phyloP scores from a whole-genome alignment of 106 monocot species.

The Ottelia alismoides region DNA sequence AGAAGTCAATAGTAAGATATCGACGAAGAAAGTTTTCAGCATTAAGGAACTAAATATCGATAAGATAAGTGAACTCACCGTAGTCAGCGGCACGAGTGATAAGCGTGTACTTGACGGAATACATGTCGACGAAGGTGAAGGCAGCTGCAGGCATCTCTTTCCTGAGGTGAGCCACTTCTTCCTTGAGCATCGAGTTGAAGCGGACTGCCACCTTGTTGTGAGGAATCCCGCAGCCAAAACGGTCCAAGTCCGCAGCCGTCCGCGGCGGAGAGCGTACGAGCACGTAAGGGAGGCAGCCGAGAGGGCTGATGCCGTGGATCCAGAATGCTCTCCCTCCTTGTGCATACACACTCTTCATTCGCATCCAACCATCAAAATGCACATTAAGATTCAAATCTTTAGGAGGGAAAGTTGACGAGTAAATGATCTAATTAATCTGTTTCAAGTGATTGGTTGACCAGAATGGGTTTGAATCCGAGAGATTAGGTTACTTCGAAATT shows the following conservation, averaged over 20 bases:
- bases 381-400: neutral
- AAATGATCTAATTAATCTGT: no score
- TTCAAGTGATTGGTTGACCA: no score
- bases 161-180: conserved; percentile 26
- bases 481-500: no score
- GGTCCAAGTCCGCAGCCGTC: conserved; percentile 8
- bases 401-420: no score
- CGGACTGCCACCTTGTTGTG: conserved; percentile 25
- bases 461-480: no score
- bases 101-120: conserved; percentile 43
- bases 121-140: conserved; percentile 38
- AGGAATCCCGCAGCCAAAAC: conserved; percentile 20
- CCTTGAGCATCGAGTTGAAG: conserved; percentile 40
- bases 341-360: conserved; percentile 29
- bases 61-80: conserved; percentile 31
- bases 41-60: neutral
- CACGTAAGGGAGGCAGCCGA: conserved; percentile 69
- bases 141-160: conserved; percentile 26
- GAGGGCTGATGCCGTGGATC: conserved; percentile 53
- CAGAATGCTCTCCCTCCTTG: conserved; percentile 48
- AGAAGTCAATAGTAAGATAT: no score
- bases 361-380: neutral
- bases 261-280: conserved; percentile 10
- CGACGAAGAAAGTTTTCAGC: neutral
- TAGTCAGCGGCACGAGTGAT: conserved; percentile 24